Conservation (phyloP, 1,139 yeast species). For the Candida glucosophila region DNA sequence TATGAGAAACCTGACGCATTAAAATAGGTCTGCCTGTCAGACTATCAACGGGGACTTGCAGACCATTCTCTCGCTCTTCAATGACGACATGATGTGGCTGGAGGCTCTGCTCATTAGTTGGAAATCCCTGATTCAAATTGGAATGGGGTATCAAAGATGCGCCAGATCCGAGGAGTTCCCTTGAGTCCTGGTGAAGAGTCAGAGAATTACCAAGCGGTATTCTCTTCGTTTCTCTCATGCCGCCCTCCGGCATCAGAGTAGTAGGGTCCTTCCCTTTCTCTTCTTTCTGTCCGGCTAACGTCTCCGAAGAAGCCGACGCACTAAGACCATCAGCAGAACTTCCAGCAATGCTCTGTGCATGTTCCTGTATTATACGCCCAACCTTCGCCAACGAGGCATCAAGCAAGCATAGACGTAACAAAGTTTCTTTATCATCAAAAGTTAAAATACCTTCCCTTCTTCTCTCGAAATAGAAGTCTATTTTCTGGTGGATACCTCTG, state of each 20-base stretch:
- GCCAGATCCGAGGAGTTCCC: conserved; percentile 44
- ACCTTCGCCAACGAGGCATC: conserved; percentile 38
- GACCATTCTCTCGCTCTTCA: conserved; percentile 49
- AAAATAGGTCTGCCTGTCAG: conserved; percentile 66
- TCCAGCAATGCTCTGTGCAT: conserved; percentile 13
- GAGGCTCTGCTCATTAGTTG: conserved; percentile 18
- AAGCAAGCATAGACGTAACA: conserved; percentile 34
- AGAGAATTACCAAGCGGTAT: not conserved
- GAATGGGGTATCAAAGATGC: conserved; percentile 44
- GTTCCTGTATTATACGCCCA: conserved; percentile 36
- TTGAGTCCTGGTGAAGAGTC: conserved; percentile 38
- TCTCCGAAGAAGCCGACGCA: conserved; percentile 2
- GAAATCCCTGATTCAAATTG: conserved; percentile 15
- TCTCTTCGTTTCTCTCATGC: not conserved
- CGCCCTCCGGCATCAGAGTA: not conserved
- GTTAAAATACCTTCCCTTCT: conserved; percentile 29
- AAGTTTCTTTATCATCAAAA: conserved; percentile 37
- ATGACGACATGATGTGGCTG: conserved; percentile 66
- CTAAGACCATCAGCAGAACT: conserved; percentile 1
- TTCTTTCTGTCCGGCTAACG: not conserved
- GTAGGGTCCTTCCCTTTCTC: not conserved
- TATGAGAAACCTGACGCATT: conserved; percentile 54
- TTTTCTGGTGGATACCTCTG: conserved; percentile 31
- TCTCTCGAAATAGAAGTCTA: conserved; percentile 30
- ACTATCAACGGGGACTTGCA: conserved; percentile 50